phyloP scores from a whole-genome alignment of 352 stramenopile genomes.

The Blastocystis sp. region DNA sequence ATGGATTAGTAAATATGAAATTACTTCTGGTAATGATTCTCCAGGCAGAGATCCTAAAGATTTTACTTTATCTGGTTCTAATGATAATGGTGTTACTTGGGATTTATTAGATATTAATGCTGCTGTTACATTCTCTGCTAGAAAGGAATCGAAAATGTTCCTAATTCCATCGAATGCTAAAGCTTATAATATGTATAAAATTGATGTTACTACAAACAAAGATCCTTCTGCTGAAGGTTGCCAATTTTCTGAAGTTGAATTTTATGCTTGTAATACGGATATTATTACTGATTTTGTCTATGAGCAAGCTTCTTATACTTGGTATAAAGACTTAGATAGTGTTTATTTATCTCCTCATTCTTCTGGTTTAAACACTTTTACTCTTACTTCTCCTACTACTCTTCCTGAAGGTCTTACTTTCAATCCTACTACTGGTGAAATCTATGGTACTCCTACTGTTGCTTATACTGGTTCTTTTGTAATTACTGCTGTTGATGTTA shows the following conservation, averaged over 20 bases:
- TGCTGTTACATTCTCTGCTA: too few species aligned
- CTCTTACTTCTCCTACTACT: not conserved
- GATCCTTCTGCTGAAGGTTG: too few species aligned
- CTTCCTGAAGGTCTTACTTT: not conserved
- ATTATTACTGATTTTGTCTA: not conserved
- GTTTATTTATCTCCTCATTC: not conserved
- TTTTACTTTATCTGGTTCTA: slow-evolving; percentile 1
- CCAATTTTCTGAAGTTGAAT: not conserved
- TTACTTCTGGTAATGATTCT: slow-evolving; percentile 12
- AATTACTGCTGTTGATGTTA: not conserved
- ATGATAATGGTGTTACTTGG: not conserved
- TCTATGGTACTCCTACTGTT: not conserved
- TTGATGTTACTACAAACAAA: too few species aligned
- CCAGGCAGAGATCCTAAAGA: not conserved
- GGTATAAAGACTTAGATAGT: not conserved
- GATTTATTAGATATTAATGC: not conserved
- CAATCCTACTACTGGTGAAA: not conserved
- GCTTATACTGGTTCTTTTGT: not conserved
- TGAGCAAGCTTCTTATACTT: not conserved
- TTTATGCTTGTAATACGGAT: slow-evolving; percentile 1
- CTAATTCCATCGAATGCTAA: too few species aligned
- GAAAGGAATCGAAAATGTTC: too few species aligned
- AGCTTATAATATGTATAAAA: too few species aligned
- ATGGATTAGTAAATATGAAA: slow-evolving; percentile 1
- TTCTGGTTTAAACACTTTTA: not conserved